These are phyloP conservation scores for Drechslerella coelobrocha DNA, from an alignment of 2,329 filamentous ascomycete genomes.

Conservation along the genomic window DNA sequence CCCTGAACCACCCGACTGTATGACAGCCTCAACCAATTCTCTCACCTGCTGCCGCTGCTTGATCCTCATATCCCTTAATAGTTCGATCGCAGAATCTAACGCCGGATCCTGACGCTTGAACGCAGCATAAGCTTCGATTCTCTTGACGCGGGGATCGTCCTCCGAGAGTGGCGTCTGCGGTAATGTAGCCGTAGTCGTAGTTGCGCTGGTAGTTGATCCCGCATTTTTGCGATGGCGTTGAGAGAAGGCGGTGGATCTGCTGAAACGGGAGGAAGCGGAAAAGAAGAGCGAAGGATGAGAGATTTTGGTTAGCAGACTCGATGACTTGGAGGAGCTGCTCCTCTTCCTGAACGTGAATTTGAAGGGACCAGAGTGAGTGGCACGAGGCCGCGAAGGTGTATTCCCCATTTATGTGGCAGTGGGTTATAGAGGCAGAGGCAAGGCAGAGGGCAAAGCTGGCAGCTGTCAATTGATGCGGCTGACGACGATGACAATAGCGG, in stretches of 20 bases:
- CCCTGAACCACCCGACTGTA: slow-evolving; percentile 9
- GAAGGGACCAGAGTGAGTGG: neutral
- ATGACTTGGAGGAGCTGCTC: neutral
- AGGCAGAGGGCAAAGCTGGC: no score
- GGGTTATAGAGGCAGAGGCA: no score
- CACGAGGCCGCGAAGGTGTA: no score
- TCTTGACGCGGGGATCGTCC: neutral
- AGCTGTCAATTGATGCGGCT: neutral
- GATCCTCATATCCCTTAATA: neutral
- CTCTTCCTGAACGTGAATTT: neutral
- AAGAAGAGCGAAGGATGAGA: slow-evolving; percentile 12
- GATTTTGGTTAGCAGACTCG: slow-evolving; percentile 1
- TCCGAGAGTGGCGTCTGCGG: neutral
- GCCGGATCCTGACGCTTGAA: slow-evolving; percentile 4
- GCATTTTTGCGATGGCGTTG: no score
- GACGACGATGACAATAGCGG: neutral
- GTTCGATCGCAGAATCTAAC: slow-evolving; percentile 1
- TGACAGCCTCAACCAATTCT: slow-evolving; percentile 1
- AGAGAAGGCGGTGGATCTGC: no score
- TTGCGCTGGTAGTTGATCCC: neutral
- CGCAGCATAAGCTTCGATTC: neutral
- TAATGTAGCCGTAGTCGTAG: neutral
- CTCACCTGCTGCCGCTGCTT: slow-evolving; percentile 5
- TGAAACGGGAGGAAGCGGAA: neutral
- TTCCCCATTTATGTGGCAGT: no score